Evolutionary conservation across 352 stramenopile genomes (phyloP), one percentile per base, ranked within the genome.

Genomic region (Phytophthora litchii): DNA sequence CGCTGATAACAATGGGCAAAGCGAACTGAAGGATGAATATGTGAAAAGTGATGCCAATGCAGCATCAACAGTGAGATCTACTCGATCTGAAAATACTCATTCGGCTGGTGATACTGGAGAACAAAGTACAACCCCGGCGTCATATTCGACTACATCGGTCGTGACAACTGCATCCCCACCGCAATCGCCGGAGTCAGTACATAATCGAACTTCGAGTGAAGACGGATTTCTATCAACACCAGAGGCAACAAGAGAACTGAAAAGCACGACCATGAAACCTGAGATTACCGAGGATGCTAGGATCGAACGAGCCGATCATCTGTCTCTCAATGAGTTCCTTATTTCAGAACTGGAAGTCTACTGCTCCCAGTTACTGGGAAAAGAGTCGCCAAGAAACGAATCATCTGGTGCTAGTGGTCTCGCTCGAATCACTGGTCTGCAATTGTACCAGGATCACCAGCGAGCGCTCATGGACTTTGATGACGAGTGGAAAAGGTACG

Each of bases 381-480:
- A 23, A 51, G 23, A 29, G 20, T 29, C 19, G 0, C n/a, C 37
- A 13, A 54, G 44, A 8, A 37, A 54, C 16, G 29, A 32, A 3
- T 51, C 48, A 12, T 76, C 67, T 9, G 35, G 41, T 53, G 51
- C 60, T 12, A 50, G 67, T 45, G 54, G 64, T 40, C 48, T 78
- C 9, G 67, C 71, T 34, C 53, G 72, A 31, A 55, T 78, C 27
- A 84, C 72, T 4, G 64, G 72, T 25, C 44, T 74, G 17, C 77
- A 87, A 48, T 49, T 87, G 16, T 83, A 70, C 36, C 59, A 73
- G 32, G 73, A 84, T 17, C 77, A 87, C 49, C 56, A 61, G 13
- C 74, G 77, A 50, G 63, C 70, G 36, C 61, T 87, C 14, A 72
- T 69, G 48, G 74, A 87, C 44, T 87, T 84, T 34, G 74, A 84